Evolutionary conservation across 352 stramenopile genomes (phyloP).

Genomic region (Globisporangium paroecandrum): DNA sequence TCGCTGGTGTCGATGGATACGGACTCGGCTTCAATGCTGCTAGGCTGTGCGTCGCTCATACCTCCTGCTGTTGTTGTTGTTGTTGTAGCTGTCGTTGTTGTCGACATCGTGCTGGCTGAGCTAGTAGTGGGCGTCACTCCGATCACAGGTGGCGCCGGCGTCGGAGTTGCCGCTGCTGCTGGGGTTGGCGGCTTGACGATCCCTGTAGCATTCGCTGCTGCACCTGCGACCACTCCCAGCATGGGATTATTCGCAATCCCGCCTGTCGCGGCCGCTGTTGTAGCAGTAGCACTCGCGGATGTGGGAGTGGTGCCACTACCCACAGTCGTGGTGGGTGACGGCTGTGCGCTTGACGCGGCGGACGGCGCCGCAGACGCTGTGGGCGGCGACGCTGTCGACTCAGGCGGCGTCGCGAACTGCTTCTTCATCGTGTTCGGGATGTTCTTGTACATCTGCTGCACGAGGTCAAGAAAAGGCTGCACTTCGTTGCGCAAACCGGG

Average conservation of each 20-base stretch:
- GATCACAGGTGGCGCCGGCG: constrained; percentile 9
- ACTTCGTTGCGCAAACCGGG: constrained; percentile 89
- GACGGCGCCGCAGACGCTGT: neutral
- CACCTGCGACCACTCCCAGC: neutral
- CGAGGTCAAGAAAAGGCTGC: constrained; percentile 83
- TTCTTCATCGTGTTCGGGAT: constrained; percentile 80
- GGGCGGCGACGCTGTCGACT: constrained; percentile 18
- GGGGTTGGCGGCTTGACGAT: constrained; percentile 10
- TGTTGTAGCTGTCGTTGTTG: constrained; percentile 13
- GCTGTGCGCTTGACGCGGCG: constrained; percentile 4
- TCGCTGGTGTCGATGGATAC: constrained; percentile 18
- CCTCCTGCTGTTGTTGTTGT: constrained; percentile 20
- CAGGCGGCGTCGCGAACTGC: constrained; percentile 65
- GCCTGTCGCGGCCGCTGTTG: neutral
- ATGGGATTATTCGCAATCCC: neutral
- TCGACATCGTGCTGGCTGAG: neutral
- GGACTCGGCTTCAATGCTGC: constrained; percentile 12
- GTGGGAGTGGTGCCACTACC: neutral
- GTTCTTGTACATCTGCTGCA: constrained; percentile 91
- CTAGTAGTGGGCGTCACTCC: neutral
- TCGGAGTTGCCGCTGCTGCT: constrained; percentile 3
- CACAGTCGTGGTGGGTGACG: constrained; percentile 7
- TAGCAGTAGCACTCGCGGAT: neutral
- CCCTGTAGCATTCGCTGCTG: constrained; percentile 9
- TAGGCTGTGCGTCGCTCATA: constrained; percentile 12